Percentiles rank a stretch among this genome's conserved stretches.
phyloP scores from a whole-genome alignment of 2,329 filamentous ascomycete species.

The Trichoderma sp. region DNA sequence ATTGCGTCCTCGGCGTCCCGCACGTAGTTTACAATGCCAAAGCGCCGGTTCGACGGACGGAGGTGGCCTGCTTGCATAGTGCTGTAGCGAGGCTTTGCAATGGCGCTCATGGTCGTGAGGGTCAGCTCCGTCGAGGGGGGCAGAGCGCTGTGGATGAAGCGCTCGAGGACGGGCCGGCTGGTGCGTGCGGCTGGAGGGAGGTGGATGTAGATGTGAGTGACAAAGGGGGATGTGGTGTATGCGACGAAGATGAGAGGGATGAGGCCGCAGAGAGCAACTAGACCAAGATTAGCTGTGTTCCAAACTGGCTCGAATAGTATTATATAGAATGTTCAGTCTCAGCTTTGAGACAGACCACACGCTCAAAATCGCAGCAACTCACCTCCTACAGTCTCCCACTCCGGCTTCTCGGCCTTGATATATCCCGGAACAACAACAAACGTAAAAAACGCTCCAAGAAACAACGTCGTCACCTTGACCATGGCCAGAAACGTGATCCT shows the following conservation, averaged over 20 bases:
- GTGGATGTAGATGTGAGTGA: slow-evolving; percentile 69
- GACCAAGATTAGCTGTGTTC: background rate
- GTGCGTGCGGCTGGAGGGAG: slow-evolving; percentile 66
- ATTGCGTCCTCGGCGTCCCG: slow-evolving; percentile 36
- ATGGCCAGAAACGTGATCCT: slow-evolving; percentile 68
- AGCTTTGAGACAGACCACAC: background rate
- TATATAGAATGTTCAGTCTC: background rate
- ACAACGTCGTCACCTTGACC: slow-evolving; percentile 70
- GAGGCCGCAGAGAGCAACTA: slow-evolving; percentile 61
- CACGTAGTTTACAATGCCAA: slow-evolving; percentile 46
- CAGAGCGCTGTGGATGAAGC: slow-evolving; percentile 49
- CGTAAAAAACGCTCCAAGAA: slow-evolving; percentile 67
- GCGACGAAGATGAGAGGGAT: slow-evolving; percentile 66
- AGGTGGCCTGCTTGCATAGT: slow-evolving; percentile 45
- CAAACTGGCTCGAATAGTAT: background rate
- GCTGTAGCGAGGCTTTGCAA: slow-evolving; percentile 56
- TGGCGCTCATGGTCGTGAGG: slow-evolving; percentile 57
- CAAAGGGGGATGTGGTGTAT: slow-evolving; percentile 68
- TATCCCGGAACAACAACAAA: slow-evolving; percentile 65
- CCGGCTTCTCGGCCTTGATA: slow-evolving; percentile 44
- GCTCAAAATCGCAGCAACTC: slow-evolving; percentile 30
- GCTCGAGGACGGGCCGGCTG: slow-evolving; percentile 57
- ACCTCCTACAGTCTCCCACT: slow-evolving; percentile 43
- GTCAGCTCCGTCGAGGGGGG: slow-evolving; percentile 51
- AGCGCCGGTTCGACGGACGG: slow-evolving; percentile 34